Base-by-base conservation (phyloP, 192 early-diverging fungal species). In the Gonapodya sp. region DNA sequence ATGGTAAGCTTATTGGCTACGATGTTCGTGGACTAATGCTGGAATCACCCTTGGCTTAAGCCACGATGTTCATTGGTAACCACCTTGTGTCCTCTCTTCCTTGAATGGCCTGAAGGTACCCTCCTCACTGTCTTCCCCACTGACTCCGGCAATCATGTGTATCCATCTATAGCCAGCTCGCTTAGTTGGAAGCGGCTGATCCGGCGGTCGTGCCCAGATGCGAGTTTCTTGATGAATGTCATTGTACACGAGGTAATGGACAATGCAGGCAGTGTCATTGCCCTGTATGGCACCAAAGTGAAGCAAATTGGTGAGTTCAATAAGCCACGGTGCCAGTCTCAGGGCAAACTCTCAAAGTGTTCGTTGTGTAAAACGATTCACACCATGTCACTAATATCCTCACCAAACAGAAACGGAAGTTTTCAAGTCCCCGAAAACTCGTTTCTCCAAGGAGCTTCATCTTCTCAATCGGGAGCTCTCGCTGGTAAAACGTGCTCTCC, bases 371-470 rank as follows among this genome's bases (percentile, higher is more conserved):
- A n/a, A n/a, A n/a, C n/a, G n/a, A 64, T 24, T 64, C 8, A 64
- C 46, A 64, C 46, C 46, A 64, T 64, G 46, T 64, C 8, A 24
- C 8, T 64, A 8, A 8, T 24, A 8, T 64, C 46, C 46, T 24
- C 46, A 64, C 46, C 46, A 16, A 64, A 64, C 46, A 64, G 46
- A 64, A 24, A 64, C 8, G 8, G 8, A 24, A 8, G 46, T 64
- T 24, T 64, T 64, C 46, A 64, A 64, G 8, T 8, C 46, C 8
- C 46, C 46, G 8, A 64, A 64, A 64, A 64, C 46, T 16, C 46
- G 46, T 8, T 64, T 64, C 46, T 64, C 8, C 8, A 77, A 77
- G 75, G 30, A 77, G 75, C 16, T 77, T 33, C 75, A 77, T 77
- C 18, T 34, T 77, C 14, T 18, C 18, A 18, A 77, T 14, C 75